Conservation (phyloP, 345 rosid species). For the Eutrema japonicum region DNA sequence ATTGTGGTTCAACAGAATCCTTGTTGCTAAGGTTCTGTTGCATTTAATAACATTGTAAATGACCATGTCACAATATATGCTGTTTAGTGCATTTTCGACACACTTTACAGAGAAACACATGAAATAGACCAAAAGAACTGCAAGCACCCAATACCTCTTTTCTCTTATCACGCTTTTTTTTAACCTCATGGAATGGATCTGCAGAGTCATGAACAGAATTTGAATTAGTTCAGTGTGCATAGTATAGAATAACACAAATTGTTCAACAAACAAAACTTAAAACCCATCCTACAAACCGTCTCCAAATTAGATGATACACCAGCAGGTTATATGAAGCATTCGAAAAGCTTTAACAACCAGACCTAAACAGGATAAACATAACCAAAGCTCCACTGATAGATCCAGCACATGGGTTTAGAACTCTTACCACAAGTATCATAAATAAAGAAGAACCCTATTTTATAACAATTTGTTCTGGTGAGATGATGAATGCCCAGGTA, state of each 20-base stretch:
- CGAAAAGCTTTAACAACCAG: neutral
- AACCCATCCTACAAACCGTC: conserved; percentile 16
- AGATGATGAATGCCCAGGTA: neutral
- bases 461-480: neutral
- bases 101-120: conserved; percentile 5
- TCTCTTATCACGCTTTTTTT: conserved; percentile 74
- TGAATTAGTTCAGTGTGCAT: conserved; percentile 31
- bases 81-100: conserved; percentile 20
- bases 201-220: conserved; percentile 42
- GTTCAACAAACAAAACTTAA: neutral
- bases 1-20: conserved; percentile 71
- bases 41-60: conserved; percentile 22
- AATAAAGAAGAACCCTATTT: neutral
- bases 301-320: neutral
- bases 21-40: conserved; percentile 61
- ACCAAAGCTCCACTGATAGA: conserved; percentile 10
- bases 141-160: conserved; percentile 64
- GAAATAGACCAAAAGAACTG: conserved; percentile 13
- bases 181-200: conserved; percentile 92
- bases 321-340: neutral
- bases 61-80: conserved; percentile 15
- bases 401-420: conserved; percentile 13
- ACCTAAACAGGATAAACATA: conserved; percentile 13
- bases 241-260: conserved; percentile 3
- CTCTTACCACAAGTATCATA: neutral